Conservation (phyloP, 2,329 filamentous ascomycete genomes). For the Trichoderma lentiforme region DNA sequence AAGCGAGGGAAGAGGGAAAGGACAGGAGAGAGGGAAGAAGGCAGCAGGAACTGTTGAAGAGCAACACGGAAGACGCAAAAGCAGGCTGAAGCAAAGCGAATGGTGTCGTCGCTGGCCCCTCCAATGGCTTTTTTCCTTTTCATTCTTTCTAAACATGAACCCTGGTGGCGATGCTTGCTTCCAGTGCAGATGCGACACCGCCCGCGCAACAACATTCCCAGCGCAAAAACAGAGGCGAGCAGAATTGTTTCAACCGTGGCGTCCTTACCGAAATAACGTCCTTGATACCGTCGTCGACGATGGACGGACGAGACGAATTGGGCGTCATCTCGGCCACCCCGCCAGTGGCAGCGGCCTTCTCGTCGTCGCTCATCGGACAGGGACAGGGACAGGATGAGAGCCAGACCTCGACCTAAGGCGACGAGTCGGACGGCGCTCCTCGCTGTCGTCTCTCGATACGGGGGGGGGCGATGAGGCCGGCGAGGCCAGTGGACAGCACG, state of each 20-base stretch:
- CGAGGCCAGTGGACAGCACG: constrained; percentile 10
- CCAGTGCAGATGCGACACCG: not conserved
- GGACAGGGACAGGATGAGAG: not conserved
- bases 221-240: not conserved
- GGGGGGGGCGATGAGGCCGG: constrained; percentile 3
- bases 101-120: not conserved
- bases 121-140: not conserved
- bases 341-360: constrained; percentile 12
- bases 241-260: not conserved
- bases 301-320: constrained; percentile 19
- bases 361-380: constrained; percentile 15
- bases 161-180: not conserved
- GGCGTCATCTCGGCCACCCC: constrained; percentile 15
- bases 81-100: not conserved
- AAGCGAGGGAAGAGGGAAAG: not conserved
- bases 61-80: not conserved
- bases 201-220: not conserved
- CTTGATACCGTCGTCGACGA: constrained; percentile 17
- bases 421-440: not conserved
- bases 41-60: not conserved
- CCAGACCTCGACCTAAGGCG: not conserved
- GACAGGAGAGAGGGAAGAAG: no score
- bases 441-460: not conserved
- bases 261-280: constrained; percentile 18
- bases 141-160: not conserved